Evolutionary conservation across 352 stramenopile species (phyloP).

Genomic region (Phytophthora hybrid): DNA sequence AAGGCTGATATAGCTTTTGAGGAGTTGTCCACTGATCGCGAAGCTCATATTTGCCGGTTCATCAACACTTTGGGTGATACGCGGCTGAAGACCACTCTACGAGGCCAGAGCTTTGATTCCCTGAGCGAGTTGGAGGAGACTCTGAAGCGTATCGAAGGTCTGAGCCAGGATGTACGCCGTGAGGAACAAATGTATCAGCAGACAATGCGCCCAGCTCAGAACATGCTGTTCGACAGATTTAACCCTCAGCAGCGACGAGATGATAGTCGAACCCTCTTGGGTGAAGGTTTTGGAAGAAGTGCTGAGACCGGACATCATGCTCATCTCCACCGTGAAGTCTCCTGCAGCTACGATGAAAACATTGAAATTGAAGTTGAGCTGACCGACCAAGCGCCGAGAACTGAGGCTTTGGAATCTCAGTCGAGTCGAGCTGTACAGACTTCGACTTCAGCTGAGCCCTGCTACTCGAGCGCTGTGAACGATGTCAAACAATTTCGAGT

Average conservation of each 20-base stretch:
- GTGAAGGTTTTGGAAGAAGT: not conserved
- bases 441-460: not conserved
- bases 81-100: not conserved
- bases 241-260: not conserved
- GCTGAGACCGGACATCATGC: not conserved
- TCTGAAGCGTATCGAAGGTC: not conserved
- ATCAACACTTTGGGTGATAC: not conserved
- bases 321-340: not conserved
- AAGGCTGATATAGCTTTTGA: not conserved
- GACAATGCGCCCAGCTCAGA: not conserved
- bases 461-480: not conserved
- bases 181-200: not conserved
- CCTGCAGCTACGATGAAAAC: not conserved
- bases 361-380: not conserved
- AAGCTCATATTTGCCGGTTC: not conserved
- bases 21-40: not conserved
- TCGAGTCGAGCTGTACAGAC: not conserved
- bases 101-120: not conserved
- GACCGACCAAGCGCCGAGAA: not conserved
- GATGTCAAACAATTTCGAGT: not conserved
- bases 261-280: too few relatives aligned
- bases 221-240: not conserved
- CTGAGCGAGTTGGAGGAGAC: not conserved
- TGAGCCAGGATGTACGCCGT: not conserved
- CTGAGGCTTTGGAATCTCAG: not conserved